Percentiles rank a stretch among this genome's conserved stretches.
phyloP scores from a whole-genome alignment of 352 stramenopile genomes.

The Vaucheria bursata region DNA sequence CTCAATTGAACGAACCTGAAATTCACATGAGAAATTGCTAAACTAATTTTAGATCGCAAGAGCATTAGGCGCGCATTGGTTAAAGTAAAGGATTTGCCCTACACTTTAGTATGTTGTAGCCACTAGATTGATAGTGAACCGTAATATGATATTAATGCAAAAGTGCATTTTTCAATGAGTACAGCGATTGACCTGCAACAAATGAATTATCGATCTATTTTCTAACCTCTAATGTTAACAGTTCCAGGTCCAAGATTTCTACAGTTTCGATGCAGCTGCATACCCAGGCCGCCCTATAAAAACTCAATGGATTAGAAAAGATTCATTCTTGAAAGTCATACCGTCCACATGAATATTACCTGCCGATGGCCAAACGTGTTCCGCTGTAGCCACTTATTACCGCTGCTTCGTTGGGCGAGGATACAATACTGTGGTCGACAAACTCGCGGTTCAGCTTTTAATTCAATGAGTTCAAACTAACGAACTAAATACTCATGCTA shows the following conservation, averaged over 20 bases:
- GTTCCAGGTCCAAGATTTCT: background rate
- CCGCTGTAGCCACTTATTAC: background rate
- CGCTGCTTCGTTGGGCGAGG: background rate
- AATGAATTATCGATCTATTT: background rate
- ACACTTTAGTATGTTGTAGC: background rate
- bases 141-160: background rate
- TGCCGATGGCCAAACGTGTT: background rate
- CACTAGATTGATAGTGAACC: background rate
- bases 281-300: background rate
- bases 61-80: background rate
- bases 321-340: background rate
- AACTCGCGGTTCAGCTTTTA: no score
- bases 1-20: background rate
- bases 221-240: background rate
- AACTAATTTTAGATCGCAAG: background rate
- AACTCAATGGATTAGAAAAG: background rate
- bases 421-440: background rate
- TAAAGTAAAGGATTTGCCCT: background rate
- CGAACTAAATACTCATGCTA: no score
- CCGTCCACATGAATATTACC: background rate
- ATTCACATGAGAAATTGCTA: background rate
- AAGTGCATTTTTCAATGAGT: background rate
- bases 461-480: no score
- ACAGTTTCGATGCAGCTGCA: background rate
- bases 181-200: background rate